Evolutionary conservation across 2,329 filamentous ascomycete genomes (phyloP).

Genomic region (Aspergillus sp.): DNA sequence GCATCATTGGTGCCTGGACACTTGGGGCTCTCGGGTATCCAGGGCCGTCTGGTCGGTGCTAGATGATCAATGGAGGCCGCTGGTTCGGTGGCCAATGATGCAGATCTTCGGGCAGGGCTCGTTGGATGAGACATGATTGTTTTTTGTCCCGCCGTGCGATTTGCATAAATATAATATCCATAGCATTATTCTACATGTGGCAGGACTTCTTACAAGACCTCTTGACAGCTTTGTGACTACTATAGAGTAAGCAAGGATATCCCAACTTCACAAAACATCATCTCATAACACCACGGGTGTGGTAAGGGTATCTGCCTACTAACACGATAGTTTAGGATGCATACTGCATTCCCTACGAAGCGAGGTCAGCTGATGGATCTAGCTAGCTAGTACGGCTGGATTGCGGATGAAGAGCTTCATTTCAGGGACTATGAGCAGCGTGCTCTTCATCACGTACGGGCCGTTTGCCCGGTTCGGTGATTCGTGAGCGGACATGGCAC

Average conservation of each 20-base stretch:
- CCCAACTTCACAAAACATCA: too few species aligned
- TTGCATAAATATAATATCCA: too few species aligned
- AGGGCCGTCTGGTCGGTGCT: conserved; percentile 46
- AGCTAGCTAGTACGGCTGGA: conserved; percentile 16
- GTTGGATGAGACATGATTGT: conserved; percentile 2
- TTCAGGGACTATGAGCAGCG: conserved; percentile 17
- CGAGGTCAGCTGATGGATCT: too few species aligned
- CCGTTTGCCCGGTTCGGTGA: conserved; percentile 17
- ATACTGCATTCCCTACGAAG: too few species aligned
- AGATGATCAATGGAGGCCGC: conserved; percentile 23
- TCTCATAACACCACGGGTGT: too few species aligned
- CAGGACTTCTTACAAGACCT: not conserved
- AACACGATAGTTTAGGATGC: too few species aligned
- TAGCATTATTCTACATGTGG: too few species aligned
- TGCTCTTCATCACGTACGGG: conserved; percentile 20
- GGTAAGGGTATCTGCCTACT: too few species aligned
- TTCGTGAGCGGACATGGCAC: conserved; percentile 36
- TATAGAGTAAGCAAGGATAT: too few species aligned
- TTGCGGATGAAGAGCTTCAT: conserved; percentile 21
- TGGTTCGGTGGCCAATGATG: conserved; percentile 24
- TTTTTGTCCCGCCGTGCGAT: not conserved
- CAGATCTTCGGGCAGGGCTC: conserved; percentile 21
- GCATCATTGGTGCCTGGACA: conserved; percentile 59
- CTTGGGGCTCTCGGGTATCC: conserved; percentile 58
- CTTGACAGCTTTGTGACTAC: too few species aligned